Evolutionary conservation across 441 rosid genomes (phyloP), one percentile per base, ranked within the genome.

Genomic region (Aquilaria agallochum): DNA sequence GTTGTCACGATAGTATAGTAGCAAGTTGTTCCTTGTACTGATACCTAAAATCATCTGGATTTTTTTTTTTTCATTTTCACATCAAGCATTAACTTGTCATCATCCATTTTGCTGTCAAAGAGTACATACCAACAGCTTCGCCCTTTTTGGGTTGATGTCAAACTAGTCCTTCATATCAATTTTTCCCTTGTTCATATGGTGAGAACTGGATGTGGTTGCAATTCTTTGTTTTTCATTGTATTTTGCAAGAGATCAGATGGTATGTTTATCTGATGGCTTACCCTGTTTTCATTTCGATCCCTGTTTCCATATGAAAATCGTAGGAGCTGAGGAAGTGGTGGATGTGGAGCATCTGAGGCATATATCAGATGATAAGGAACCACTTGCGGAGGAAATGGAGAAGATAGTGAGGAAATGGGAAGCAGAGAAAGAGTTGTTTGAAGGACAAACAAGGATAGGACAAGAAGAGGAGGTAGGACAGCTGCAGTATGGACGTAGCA

Each of bases 281-380:
- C 50, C 53, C 56, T 57, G 8, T 9, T 49, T 15, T 0, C 2
- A 0, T 10, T 31, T 63, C 55, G 47, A 31, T 31, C 12, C 13
- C 34, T 49, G 5, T 54, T 6, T 57, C 47, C 56, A 56, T 13
- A 27, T 11, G 20, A 59, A 14, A 34, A 72, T 72, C 66, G 55
- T 52, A 87, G 90, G 67, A 69, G 87, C 85, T 27, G 61, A 78
- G 50, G 45, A 67, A 59, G 74, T 70, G 66, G 80, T 81, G 62
- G 81, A 80, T 58, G 66, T 81, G 30, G 74, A 73, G 58, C 72
- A 84, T 67, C 71, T 90, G 65, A 71, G 68, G 67, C 90, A 87
- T 67, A 79, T 90, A 79, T 44, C 81, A 13, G 77, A 75, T 55
- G 82, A 73, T 45, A 72, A 71, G 68, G 79, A 77, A 63, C 56